Conservation (phyloP, 2,329 filamentous ascomycete genomes). For the Talaromyces sp. region DNA sequence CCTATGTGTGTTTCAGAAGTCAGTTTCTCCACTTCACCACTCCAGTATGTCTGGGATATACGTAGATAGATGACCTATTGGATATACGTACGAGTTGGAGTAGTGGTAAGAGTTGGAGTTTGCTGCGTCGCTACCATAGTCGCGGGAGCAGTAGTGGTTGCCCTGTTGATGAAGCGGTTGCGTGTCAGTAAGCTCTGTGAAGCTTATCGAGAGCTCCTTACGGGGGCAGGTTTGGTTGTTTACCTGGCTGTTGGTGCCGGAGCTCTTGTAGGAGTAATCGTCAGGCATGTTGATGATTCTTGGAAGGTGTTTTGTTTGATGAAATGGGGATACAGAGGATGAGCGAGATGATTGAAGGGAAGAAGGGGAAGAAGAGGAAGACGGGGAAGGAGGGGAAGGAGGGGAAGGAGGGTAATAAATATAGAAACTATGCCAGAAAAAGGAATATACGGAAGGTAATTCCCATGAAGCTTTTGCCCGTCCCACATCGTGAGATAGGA, state of each 20-base stretch:
- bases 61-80: too few species aligned
- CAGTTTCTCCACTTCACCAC: background rate
- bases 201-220: background rate
- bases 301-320: background rate
- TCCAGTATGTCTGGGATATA: too few species aligned
- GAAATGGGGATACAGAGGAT: conserved; percentile 1
- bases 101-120: conserved; percentile 50
- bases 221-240: conserved; percentile 15
- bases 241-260: conserved; percentile 63
- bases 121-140: conserved; percentile 50
- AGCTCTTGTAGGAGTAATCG: conserved; percentile 40
- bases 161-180: conserved; percentile 48
- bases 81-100: conserved; percentile 54
- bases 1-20: conserved; percentile 28
- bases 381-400: background rate
- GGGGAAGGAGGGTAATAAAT: background rate
- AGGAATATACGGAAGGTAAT: background rate
- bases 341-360: background rate
- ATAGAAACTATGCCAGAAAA: background rate
- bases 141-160: conserved; percentile 65
- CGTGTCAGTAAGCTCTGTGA: background rate
- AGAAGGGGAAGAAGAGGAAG: background rate
- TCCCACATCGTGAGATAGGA: background rate
- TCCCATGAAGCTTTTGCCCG: background rate
- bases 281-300: conserved; percentile 14